phyloP scores from a whole-genome alignment of 2,329 filamentous ascomycete species.

The Diplodia seriata region DNA sequence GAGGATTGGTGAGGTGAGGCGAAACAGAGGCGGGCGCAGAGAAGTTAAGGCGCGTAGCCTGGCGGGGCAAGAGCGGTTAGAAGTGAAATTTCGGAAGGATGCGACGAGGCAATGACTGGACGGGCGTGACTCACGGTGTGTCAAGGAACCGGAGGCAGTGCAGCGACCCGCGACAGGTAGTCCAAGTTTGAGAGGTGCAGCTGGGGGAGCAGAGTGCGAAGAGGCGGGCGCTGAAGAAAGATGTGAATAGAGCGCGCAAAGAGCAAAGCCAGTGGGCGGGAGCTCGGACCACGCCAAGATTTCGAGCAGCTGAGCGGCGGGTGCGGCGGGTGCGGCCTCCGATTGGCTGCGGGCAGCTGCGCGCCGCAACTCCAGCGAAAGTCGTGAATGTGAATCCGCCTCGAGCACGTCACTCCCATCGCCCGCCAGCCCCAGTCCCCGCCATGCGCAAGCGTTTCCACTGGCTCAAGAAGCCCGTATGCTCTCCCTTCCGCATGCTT shows the following conservation, averaged over 20 bases:
- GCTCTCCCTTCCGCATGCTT: slow-evolving; percentile 42
- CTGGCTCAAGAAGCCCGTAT: slow-evolving; percentile 69
- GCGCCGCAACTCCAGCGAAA: slow-evolving; percentile 20
- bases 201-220: not conserved
- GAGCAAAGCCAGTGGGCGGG: slow-evolving; percentile 16
- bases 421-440: slow-evolving; percentile 14
- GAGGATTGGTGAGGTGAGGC: not conserved
- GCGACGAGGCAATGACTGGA: not conserved
- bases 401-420: slow-evolving; percentile 22
- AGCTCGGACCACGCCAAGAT: slow-evolving; percentile 31
- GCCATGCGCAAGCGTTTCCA: slow-evolving; percentile 66
- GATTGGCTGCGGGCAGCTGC: slow-evolving; percentile 19
- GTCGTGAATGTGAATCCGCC: slow-evolving; percentile 5
- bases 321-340: slow-evolving; percentile 2
- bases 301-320: not conserved
- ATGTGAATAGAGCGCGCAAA: slow-evolving; percentile 23
- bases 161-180: slow-evolving; percentile 16
- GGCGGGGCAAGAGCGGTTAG: slow-evolving; percentile 27
- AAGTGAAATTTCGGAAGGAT: slow-evolving; percentile 26
- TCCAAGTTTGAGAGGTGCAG: not conserved
- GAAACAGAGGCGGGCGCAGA: not conserved
- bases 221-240: slow-evolving; percentile 6
- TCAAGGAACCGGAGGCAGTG: not conserved
- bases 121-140: slow-evolving; percentile 3
- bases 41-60: not conserved